A percentile compares a stretch with the other conserved stretches of the same genome.
Conservation (phyloP, 176 grass and related monocot genomes). For the Hordeum vulgare region MorexV3_pseudomolecules_assembly NC_058523.1:382832423-382832922, state of each 20-base stretch:
- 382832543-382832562: slow-evolving; percentile 63
- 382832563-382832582: slow-evolving; percentile 37
- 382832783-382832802: not conserved
- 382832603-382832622: slow-evolving; percentile 17
- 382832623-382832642: not conserved
- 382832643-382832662: not conserved
- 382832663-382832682: not conserved
- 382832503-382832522: slow-evolving; percentile 41
- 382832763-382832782: not conserved
- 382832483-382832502: slow-evolving; percentile 34
- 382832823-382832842: not conserved
- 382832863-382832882: not conserved
- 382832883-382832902: not conserved
- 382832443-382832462: slow-evolving; percentile 64
- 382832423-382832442: slow-evolving; percentile 59
- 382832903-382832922: slow-evolving; percentile 2
- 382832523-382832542: slow-evolving; percentile 59
- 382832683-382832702: not conserved
- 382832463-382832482: slow-evolving; percentile 77
- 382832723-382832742: not conserved
- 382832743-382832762: not conserved
- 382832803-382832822: not conserved
- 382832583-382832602: not conserved
- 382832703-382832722: not conserved
- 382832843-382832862: not conserved